Percentiles rank a stretch among this genome's conserved stretches.
Conservation (phyloP, 352 stramenopile species). For the Phytophthora pseudosyringae region DNA sequence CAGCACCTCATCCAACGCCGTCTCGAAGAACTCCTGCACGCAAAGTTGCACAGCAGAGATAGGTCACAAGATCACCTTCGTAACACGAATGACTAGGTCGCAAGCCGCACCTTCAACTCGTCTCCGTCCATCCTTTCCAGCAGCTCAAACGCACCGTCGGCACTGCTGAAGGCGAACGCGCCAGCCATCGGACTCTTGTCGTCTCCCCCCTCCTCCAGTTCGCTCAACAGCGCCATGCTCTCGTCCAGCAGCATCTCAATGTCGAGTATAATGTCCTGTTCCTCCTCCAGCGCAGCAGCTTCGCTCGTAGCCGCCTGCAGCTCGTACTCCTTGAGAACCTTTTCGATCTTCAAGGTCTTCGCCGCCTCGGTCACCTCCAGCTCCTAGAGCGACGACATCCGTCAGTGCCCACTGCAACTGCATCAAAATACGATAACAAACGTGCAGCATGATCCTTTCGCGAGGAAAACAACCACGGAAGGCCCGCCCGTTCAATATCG, state of each 20-base stretch:
- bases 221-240: conserved; percentile 40
- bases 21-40: conserved; percentile 71
- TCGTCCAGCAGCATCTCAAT: conserved; percentile 67
- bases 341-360: conserved; percentile 64
- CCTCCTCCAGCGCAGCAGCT: conserved; percentile 23
- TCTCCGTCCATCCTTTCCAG: conserved; percentile 76
- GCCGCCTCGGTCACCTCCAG: conserved; percentile 28
- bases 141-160: conserved; percentile 63
- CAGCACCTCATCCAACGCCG: conserved; percentile 67
- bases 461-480: neutral
- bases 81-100: neutral
- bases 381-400: conserved; percentile 30
- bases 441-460: neutral
- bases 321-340: conserved; percentile 73
- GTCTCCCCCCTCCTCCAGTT: conserved; percentile 38
- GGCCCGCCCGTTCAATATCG: neutral
- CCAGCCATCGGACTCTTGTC: conserved; percentile 54
- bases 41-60: neutral
- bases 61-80: neutral
- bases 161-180: conserved; percentile 65
- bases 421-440: neutral
- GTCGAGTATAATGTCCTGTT: conserved; percentile 47
- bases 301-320: conserved; percentile 37
- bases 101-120: conserved; percentile 60
- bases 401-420: neutral